Percentiles rank a stretch among this genome's conserved stretches.
These are phyloP conservation scores for Solanum medicagineum DNA, from an alignment of 257 asterid genomes.

Conservation along the genomic window DNA sequence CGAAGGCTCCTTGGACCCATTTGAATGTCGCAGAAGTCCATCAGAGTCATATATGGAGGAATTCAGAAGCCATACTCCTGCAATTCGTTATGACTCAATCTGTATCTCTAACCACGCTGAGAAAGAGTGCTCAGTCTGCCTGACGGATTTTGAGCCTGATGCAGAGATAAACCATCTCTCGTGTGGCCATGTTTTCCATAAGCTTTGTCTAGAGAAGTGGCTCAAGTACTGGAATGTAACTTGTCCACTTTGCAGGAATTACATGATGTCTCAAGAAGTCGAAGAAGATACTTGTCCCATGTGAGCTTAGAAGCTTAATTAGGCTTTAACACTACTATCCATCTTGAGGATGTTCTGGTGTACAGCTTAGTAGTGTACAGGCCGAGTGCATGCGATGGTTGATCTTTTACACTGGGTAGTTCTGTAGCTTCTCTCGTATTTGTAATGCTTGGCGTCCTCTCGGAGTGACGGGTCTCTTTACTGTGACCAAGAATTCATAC, in stretches of 20 bases:
- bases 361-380: slow-evolving; percentile 36
- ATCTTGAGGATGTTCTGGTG: slow-evolving; percentile 2
- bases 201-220: slow-evolving; percentile 73
- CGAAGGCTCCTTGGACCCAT: slow-evolving; percentile 27
- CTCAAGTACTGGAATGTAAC: slow-evolving; percentile 68
- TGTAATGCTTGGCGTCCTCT: slow-evolving; percentile 5
- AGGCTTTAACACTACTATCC: background rate
- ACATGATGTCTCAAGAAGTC: slow-evolving; percentile 54
- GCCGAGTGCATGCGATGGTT: background rate
- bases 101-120: slow-evolving; percentile 6
- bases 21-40: slow-evolving; percentile 31
- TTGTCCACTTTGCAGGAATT: slow-evolving; percentile 83
- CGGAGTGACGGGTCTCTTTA: slow-evolving; percentile 3
- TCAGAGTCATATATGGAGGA: slow-evolving; percentile 73
- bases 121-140: slow-evolving; percentile 75
- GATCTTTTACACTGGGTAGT: background rate
- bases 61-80: slow-evolving; percentile 51
- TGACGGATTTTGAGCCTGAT: slow-evolving; percentile 47
- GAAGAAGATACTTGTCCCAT: slow-evolving; percentile 69
- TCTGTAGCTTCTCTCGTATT: background rate
- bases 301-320: slow-evolving; percentile 23
- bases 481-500: background rate
- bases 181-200: slow-evolving; percentile 83
- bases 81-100: slow-evolving; percentile 45
- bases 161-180: slow-evolving; percentile 61